Base-by-base conservation (phyloP, 805 yeast genomes). In the Blastobotrys attinorum region DNA sequence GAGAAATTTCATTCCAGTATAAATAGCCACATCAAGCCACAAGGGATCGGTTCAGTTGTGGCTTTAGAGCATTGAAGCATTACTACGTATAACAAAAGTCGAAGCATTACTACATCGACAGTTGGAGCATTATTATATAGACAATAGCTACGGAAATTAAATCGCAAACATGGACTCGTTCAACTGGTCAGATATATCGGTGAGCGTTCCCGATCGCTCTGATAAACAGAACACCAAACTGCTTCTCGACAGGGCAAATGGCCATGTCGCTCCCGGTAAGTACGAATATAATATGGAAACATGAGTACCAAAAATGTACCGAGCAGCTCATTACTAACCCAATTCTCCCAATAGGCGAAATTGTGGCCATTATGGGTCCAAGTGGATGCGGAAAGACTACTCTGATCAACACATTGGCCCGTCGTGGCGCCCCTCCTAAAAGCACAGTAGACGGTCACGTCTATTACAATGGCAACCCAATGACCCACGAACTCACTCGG, bases 371-470 rank as follows among this genome's bases (percentile, higher is more conserved):
- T 47, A 80, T 81, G 87, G 89, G 89, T 55, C 81, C 80, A 37
- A 80, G 87, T 20, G 89, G 89, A 66, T 87, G 88, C 39, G 89
- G 89, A 65, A 81, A 81, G 57, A 82, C 89, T 20, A 82, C 88
- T 2, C 64, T 81, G 46, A 66, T 81, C 55, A 81, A 81, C 60
- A 76, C 79, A 50, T 70, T 82, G 47, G 79, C 85, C 22, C 31
- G 22, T 6, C 31, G 47, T 5, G 25, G 17, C 23, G 25, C 17
- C 11, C 21, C 13, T 16, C 29, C 29, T 25, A 7, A 25, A 7
- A 25, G 29, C 11, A 25, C 29, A 25, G 29, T 25, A 11, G 11
- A n/a, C 16, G 41, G 41, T 10, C 7, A 17, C 11, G 16, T 29
- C 3, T 11, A 17, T 17, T 29, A 29, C 17, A 29, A 39, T 29